Evolutionary conservation across 192 early-diverging fungal species (phyloP), one percentile per base, ranked within the genome.

Genomic region (Coemansia sp.): DNA sequence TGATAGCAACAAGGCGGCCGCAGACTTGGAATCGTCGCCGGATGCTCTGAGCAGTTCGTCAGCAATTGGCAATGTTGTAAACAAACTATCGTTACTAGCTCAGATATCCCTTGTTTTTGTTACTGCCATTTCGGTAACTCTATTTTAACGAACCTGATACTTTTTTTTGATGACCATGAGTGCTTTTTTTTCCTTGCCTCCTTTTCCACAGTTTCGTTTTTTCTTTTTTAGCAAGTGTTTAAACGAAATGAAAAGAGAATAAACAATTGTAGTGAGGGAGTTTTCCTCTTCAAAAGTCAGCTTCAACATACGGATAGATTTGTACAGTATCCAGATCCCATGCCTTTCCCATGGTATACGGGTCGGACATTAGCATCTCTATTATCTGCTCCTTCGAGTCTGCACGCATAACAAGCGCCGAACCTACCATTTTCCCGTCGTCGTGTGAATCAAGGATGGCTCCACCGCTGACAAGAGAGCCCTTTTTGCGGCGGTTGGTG

Each of bases 361-460:
- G 80, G 55, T 89, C 87, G 39, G 61, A 60, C 13, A 64, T 67
- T 43, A 89, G 55, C 40, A 74, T 42, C 40, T 84, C 68, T 3
- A 61, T 30, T n/a, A 87, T 71, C 31, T 83, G 75, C 39, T 85
- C 72, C 13, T 62, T 58, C 10, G 71, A 74, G 10, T 82, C 76
- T 8, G 82, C 86, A 10, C 74, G 63, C 62, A 84, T 69, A 20
- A 88, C 63, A 45, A 88, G 81, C 28, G 79, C 58, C 55, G 82
- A 84, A 23, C 87, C 85, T 28, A 85, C 56, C 84, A 87, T 87
- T 35, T 79, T 77, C 37, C 84, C 71, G 5, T 20, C 40, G 26
- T 80, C 72, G 60, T 84, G 81, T n/a, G 80, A 75, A 31, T 84
- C 72, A 26, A 89, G 65, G 10, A 85, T 63, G 1, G 85, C 85